Evolutionary conservation across 2,329 filamentous ascomycete genomes (phyloP), one percentile per base, ranked within the genome.

Genomic region (Cytospora paraplurivora): DNA sequence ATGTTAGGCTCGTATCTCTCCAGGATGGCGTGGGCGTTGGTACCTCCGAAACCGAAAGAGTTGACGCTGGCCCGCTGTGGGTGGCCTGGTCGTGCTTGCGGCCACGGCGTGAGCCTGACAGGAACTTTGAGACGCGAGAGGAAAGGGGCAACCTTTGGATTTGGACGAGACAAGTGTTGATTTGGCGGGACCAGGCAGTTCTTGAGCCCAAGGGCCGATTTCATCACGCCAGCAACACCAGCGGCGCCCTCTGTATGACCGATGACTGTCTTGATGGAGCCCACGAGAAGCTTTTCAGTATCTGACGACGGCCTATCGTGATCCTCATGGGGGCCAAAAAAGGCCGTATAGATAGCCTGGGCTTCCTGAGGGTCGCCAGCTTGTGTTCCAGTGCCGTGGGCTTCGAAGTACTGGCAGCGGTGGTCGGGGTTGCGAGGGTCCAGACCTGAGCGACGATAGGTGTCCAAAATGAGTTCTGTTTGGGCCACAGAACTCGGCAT

Each of bases 181-280:
- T 77, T 78, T 6, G 76, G 76, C 0, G 75, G 74, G 1, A 79
- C 62, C 0, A 56, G 62, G 0, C 68, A 70, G 13, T 77, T 68
- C 63, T 78, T 74, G 56, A 79, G 66, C n/a, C 70, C 69, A 5
- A 75, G 67, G 4, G 76, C 60, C 0, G 72, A 76, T 75, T 68
- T 81, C 77, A 0, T 73, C 74, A 63, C 79, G 76, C 15, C 79
- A 0, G 81, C 80, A 11, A 84, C 68, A 0, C 81, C 82, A 1
- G 80, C 79, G 0, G 78, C 75, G 7, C 79, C 79, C 68, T 84
- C 82, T 0, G 78, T 78, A 66, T 84, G 81, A 21, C 78, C 79
- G 8, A 76, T 68, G 0, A 75, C 69, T 0, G 73, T 75, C 61
- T 75, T 75, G 38, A 74, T 64, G 0, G 71, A 73, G 3, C 72